These are phyloP conservation scores for Wallemia mellicola DNA, from an alignment of 1,284 basidiomycete species.

Conservation along the genomic window DNA sequence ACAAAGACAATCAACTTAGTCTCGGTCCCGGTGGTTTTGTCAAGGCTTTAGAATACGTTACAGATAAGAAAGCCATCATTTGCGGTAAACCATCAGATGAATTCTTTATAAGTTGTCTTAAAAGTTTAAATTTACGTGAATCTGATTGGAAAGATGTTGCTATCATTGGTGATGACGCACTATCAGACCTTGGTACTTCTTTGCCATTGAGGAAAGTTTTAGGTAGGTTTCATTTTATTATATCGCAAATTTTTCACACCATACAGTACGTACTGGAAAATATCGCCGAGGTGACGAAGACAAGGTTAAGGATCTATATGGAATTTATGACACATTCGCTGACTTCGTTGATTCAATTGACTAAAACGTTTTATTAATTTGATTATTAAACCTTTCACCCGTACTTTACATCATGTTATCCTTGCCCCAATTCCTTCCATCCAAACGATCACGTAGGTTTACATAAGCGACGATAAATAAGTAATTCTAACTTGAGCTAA, in stretches of 20 bases:
- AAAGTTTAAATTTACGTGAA: neutral
- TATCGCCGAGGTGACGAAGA: neutral
- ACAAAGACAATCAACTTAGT: neutral
- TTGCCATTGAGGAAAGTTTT: neutral
- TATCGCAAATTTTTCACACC: too few species aligned
- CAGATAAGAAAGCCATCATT: neutral
- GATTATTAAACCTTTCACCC: too few species aligned
- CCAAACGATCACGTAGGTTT: neutral
- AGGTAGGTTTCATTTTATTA: too few species aligned
- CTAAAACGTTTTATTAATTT: too few species aligned
- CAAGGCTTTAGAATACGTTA: neutral
- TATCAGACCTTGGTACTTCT: neutral
- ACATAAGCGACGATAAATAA: neutral
- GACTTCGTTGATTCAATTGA: neutral
- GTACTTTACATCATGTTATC: too few species aligned
- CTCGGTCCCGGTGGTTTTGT: neutral
- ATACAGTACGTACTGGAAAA: too few species aligned
- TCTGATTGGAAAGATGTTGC: neutral
- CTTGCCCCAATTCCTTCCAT: too few species aligned
- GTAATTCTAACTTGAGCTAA: too few species aligned
- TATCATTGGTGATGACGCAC: neutral
- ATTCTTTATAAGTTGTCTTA: neutral
- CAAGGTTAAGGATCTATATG: neutral
- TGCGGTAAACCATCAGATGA: neutral
- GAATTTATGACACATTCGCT: neutral